Conservation (phyloP, 768 basidiomycete genomes). For the Mycena pura region DNA sequence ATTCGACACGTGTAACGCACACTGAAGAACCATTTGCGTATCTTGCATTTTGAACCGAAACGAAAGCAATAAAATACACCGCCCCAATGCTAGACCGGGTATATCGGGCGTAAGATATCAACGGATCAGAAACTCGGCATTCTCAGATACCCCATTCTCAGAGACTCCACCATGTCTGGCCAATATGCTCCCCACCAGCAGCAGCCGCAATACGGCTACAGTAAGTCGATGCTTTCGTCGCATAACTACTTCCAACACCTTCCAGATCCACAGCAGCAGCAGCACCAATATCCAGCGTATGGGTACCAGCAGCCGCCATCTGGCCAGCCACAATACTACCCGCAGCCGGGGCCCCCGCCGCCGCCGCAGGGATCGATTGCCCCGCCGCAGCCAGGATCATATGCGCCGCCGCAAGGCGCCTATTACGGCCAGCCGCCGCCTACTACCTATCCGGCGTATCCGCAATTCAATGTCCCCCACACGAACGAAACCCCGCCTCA, state of each 20-base stretch:
- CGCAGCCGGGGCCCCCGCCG: neutral
- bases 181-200: neutral
- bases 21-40: too few species aligned
- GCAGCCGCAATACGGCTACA: neutral
- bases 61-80: too few species aligned
- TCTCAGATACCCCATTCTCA: too few species aligned
- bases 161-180: neutral
- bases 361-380: neutral
- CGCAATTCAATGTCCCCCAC: neutral
- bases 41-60: too few species aligned
- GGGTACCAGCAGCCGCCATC: neutral
- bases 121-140: too few species aligned
- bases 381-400: neutral
- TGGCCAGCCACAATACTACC: neutral
- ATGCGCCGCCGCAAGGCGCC: neutral
- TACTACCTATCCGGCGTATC: neutral
- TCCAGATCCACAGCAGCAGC: slow-evolving; percentile 1
- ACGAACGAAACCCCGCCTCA: neutral
- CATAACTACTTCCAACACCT: neutral
- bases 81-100: too few species aligned
- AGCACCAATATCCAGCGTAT: neutral
- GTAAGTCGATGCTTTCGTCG: neutral
- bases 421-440: neutral
- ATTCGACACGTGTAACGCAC: too few species aligned
- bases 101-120: too few species aligned